A percentile compares a stretch with the other conserved stretches of the same genome.
phyloP scores from a whole-genome alignment of 2,329 filamentous ascomycete species.

The Penicillium aurantiogriseum region DNA sequence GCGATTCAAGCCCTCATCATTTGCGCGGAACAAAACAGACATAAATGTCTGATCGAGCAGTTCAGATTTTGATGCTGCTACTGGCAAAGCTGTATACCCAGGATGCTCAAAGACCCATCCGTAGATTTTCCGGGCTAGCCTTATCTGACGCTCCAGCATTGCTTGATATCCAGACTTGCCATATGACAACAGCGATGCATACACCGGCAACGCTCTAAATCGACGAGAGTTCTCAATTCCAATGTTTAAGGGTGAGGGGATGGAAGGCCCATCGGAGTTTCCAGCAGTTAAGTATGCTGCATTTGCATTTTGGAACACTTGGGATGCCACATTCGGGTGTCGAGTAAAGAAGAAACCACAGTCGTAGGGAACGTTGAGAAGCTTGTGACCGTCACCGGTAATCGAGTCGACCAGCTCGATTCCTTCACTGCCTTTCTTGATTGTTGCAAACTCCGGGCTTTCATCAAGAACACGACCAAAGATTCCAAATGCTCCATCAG shows the following conservation, averaged over 20 bases:
- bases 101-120: slow-evolving; percentile 60
- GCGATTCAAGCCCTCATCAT: slow-evolving; percentile 61
- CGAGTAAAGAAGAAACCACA: slow-evolving; percentile 84
- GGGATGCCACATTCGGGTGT: slow-evolving; percentile 56
- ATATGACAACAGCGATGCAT: slow-evolving; percentile 73
- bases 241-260: slow-evolving; percentile 81
- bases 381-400: slow-evolving; percentile 80
- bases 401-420: slow-evolving; percentile 85
- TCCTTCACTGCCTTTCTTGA: slow-evolving; percentile 57
- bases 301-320: slow-evolving; percentile 78
- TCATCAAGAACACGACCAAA: slow-evolving; percentile 67
- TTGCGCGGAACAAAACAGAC: slow-evolving; percentile 75
- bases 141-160: slow-evolving; percentile 71
- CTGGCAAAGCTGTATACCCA: slow-evolving; percentile 66
- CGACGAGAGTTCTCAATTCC: slow-evolving; percentile 88
- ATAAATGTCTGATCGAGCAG: slow-evolving; percentile 60
- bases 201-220: slow-evolving; percentile 87
- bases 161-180: slow-evolving; percentile 66
- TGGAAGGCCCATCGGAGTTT: slow-evolving; percentile 39
- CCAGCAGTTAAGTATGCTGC: slow-evolving; percentile 69
- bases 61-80: slow-evolving; percentile 35
- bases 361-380: slow-evolving; percentile 95
- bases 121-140: slow-evolving; percentile 67
- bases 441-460: slow-evolving; percentile 54
- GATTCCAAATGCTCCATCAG: slow-evolving; percentile 87